Evolutionary conservation across 495 filamentous ascomycete species (phyloP).

Genomic region (Bombardia bombarda): DNA sequence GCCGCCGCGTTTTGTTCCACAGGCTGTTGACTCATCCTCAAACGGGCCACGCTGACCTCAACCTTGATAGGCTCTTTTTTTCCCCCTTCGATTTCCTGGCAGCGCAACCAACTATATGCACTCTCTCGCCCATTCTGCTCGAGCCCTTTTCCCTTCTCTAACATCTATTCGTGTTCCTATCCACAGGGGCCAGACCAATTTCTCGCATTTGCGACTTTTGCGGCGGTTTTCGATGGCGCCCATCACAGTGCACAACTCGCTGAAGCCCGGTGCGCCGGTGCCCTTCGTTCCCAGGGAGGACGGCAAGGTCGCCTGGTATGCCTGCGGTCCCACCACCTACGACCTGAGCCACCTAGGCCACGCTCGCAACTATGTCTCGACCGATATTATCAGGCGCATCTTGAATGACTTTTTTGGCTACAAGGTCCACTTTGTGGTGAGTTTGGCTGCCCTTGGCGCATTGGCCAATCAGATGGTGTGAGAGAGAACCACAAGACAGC

Average conservation of each 20-base stretch:
- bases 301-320: constrained; percentile 79
- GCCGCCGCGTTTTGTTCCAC: too few species aligned
- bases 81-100: not conserved
- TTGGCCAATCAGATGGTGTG: not conserved
- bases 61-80: not conserved
- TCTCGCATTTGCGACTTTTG: too few species aligned
- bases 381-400: constrained; percentile 86
- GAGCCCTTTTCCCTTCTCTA: constrained; percentile 5
- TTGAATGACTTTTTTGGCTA: constrained; percentile 69
- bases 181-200: constrained; percentile 4
- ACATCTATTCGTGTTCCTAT: constrained; percentile 18
- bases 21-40: too few species aligned
- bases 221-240: constrained; percentile 33
- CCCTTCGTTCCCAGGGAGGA: constrained; percentile 69
- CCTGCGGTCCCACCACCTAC: constrained; percentile 83
- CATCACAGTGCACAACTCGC: constrained; percentile 66
- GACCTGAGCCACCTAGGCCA: constrained; percentile 6
- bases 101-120: not conserved
- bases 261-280: constrained; percentile 60
- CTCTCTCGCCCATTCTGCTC: not conserved
- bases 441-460: not conserved
- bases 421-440: constrained; percentile 69
- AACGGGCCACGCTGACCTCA: too few species aligned
- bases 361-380: constrained; percentile 90
- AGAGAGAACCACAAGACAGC: not conserved